Base-by-base conservation (phyloP, 495 filamentous ascomycete genomes). In the Pseudomonodictys pantanalensis region DNA sequence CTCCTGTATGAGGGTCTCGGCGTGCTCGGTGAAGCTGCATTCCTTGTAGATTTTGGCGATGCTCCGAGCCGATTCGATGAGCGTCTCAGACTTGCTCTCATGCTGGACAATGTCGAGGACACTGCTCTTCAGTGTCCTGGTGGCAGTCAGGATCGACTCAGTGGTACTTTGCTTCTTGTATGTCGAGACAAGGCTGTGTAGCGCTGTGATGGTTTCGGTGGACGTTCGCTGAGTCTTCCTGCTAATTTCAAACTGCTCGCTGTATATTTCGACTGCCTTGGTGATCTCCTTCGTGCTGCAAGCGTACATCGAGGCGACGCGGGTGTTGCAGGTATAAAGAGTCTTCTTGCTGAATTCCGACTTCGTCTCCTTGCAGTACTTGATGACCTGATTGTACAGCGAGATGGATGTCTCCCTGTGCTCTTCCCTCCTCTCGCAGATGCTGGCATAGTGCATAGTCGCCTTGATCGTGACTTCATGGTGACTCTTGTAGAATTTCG, bases 241-340 rank as follows among this genome's bases (percentile, higher is more conserved):
- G 51, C 29, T 45, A 25, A 22, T 46, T 15, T 60, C 56, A 28
- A 32, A 65, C 22, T 65, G 44, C 23, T 61, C 58, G 18, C 15
- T 7, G 32, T 65, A 65, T n/a, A 65, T 52, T 11, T 49, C 43
- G 2, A 65, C 51, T 1, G 62, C 62, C 52, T 61, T 65, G 24
- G 22, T 32, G 17, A 65, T 48, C 26, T 59, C 51, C 17, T 53
- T 61, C 15, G 62, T 60, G 51, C 51, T 65, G 9, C 71, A 73
- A 18, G 78, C 66, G 55, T 84, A 86, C 5, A 84, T 69, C 68
- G 79, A 79, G 0, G 83, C 80, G 47, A 87, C 72, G 30, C 81
- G 75, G 64, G 80, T 76, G 69, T 83, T 86, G 47, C 58, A 58
- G 11, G 39, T 56, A 29, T 61, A 35, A 17, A 65, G 18, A 11